Percentiles rank a stretch among this genome's conserved stretches.
Conservation (phyloP, 2,329 filamentous ascomycete genomes). For the Periconia digitata region DNA sequence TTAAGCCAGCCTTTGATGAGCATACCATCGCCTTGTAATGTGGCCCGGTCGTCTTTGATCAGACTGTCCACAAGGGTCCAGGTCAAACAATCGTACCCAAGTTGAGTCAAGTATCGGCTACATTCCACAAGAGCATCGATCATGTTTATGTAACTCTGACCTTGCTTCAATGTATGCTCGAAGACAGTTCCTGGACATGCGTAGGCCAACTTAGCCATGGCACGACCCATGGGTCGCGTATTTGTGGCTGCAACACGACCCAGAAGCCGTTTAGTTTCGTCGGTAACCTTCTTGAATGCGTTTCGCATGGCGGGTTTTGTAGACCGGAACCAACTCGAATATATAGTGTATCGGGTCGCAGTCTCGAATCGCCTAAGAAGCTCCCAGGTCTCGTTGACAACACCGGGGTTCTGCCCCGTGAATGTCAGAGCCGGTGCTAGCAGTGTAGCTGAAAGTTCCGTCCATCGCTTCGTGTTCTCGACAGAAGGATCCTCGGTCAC, state of each 20-base stretch:
- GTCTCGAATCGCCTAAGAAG: constrained; percentile 78
- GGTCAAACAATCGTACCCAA: constrained; percentile 90
- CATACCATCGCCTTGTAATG: constrained; percentile 65
- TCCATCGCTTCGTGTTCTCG: constrained; percentile 76
- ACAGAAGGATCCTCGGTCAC: constrained; percentile 69
- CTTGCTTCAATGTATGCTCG: constrained; percentile 82
- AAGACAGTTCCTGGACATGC: constrained; percentile 91
- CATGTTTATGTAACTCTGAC: constrained; percentile 92
- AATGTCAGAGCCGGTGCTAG: constrained; percentile 88
- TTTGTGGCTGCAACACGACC: constrained; percentile 90
- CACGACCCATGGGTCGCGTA: constrained; percentile 79
- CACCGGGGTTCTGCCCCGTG: constrained; percentile 78
- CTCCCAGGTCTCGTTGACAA: constrained; percentile 84
- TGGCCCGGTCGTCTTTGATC: constrained; percentile 58
- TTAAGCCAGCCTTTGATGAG: constrained; percentile 91
- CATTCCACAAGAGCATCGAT: constrained; percentile 95
- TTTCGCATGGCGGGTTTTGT: constrained; percentile 63
- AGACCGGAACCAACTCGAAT: constrained; percentile 78
- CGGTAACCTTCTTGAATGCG: constrained; percentile 74
- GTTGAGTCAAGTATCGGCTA: constrained; percentile 86
- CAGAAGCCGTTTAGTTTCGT: constrained; percentile 81
- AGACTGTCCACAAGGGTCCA: constrained; percentile 84
- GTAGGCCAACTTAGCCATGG: constrained; percentile 88
- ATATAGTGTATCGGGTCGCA: constrained; percentile 79
- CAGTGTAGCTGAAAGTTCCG: constrained; percentile 77